Base-by-base conservation (phyloP, 2,329 filamentous ascomycete species). In the Epichloe uncinata region DNA sequence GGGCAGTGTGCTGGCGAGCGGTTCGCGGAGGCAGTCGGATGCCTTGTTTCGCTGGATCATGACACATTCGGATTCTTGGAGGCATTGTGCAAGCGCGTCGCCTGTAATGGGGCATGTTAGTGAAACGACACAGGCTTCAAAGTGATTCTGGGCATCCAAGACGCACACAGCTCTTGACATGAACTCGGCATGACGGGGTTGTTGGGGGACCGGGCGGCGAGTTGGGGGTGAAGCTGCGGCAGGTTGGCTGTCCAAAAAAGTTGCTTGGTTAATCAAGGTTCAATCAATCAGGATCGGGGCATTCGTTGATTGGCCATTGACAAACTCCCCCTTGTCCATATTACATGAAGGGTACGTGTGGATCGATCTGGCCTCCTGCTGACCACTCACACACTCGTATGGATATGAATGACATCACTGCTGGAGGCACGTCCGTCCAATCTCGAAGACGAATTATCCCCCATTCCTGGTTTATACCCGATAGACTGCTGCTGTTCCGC, bases 11-110 rank as follows among this genome's bases (percentile, higher is more conserved):
- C 93, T 83, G 65, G 81, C 74, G 55, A 95, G 81, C 3, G 91
- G 91, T 16, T 82, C 76, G 45, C 87, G 85, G 43, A 98, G 81
- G 68, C 93, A 98, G 63, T 96, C 91, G 65, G 84, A 76, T 20
- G 93, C 87, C 8, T 77, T 79, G 73, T 96, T 83, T 52, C 90
- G 88, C 54, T 96, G 77, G 52, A 95, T 77, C 82, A 97, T 89
- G 61, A 98, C 86, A 69, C 93, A 98, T 68, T 97, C 91, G 61
- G 87, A 95, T 68, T 95, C 82, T 67, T 96, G 90, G 57, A 98
- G 87, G 72, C 93, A 98, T 73, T 87, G 77, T 55, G 93, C 93
- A 62, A 98, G 81, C 18, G 93, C 93, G 55, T 85, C 84, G 69
- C 91, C 91, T 97, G 66, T 54, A 20, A 7, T 42, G 38, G 43